These are phyloP conservation scores for Candida glucosophila DNA, from an alignment of 1,139 yeast genomes.

Conservation along the genomic window DNA sequence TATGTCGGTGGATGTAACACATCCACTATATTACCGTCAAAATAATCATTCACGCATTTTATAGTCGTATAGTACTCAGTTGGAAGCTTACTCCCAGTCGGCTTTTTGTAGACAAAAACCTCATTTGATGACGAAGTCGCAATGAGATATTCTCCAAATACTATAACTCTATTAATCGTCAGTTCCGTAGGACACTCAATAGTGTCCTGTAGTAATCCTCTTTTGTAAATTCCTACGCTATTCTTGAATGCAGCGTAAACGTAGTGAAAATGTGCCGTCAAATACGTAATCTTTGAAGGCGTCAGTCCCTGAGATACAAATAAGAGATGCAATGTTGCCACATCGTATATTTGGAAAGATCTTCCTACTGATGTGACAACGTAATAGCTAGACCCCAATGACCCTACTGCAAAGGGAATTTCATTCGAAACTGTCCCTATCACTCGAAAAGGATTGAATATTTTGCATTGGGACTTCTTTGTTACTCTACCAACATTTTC, in stretches of 20 bases:
- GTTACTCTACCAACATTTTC: constrained; percentile 1
- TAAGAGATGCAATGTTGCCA: constrained; percentile 73
- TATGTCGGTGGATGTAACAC: constrained; percentile 85
- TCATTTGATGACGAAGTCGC: constrained; percentile 45
- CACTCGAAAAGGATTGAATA: constrained; percentile 40
- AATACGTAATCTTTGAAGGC: constrained; percentile 55
- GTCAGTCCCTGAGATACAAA: constrained; percentile 84
- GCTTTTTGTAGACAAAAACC: constrained; percentile 58
- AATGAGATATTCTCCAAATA: constrained; percentile 76
- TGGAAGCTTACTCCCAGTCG: constrained; percentile 40
- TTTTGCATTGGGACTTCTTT: constrained; percentile 16
- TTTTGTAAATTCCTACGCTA: constrained; percentile 66
- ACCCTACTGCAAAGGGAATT: constrained; percentile 80
- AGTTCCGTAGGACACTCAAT: constrained; percentile 27
- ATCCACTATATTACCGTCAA: constrained; percentile 65
- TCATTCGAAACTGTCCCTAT: constrained; percentile 69
- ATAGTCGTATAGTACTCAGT: constrained; percentile 62
- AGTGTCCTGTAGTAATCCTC: constrained; percentile 69
- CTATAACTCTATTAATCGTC: constrained; percentile 40
- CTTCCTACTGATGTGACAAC: constrained; percentile 86
- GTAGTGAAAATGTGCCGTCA: constrained; percentile 77
- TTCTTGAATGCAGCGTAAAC: constrained; percentile 74
- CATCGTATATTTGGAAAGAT: constrained; percentile 90
- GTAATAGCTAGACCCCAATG: constrained; percentile 80
- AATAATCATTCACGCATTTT: constrained; percentile 36